Base-by-base conservation (phyloP, 2,329 filamentous ascomycete genomes). In the Stagonosporopsis tanaceti region DNA sequence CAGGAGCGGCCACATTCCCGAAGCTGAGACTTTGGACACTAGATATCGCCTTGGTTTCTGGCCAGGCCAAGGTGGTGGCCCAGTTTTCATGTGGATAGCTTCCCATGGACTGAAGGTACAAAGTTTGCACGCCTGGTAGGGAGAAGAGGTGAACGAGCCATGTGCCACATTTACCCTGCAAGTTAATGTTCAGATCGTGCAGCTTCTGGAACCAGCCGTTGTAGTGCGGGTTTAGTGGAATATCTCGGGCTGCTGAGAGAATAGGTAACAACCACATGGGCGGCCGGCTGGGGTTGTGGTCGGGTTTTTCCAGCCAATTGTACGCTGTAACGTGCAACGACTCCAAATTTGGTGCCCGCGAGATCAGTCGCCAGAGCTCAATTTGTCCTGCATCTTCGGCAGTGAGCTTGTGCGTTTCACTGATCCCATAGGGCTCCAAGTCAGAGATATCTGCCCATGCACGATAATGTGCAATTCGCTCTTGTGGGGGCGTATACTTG, bases 291-390 rank as follows among this genome's bases (percentile, higher is more conserved):
- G 15, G 15, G 15, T 11, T 44, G 32, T 22, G 12, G 12, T 24
- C 47, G 27, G 20, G 20, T 20, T 20, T 20, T 32, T 14, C 12
- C 12, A 15, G 12, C 47, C 47, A 41, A 3, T 14, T 22, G 34
- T 39, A 6, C 4, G 27, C 15, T 25, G n/a, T 24, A 22, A 50
- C 28, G 39, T 11, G 24, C 11, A 51, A 9, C 3, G 22, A 25
- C 37, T 27, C 38, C 15, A 51, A 7, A 11, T 51, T 51, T 17
- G 39, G 47, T 28, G 39, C 39, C 27, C 34, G 39, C 37, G 38
- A 44, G 15, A 51, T 3, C 20, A 51, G 22, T 44, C 28, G 9
- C 47, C 47, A 50, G 11, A 50, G 25, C 25, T 50, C 47, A 1
- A 50, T 22, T 8, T 40, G 25, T 14, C 11, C 35, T 22, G n/a